These are phyloP conservation scores for Kwoniella bestiolae DNA, from an alignment of 768 basidiomycete genomes.

Conservation along the genomic window DNA sequence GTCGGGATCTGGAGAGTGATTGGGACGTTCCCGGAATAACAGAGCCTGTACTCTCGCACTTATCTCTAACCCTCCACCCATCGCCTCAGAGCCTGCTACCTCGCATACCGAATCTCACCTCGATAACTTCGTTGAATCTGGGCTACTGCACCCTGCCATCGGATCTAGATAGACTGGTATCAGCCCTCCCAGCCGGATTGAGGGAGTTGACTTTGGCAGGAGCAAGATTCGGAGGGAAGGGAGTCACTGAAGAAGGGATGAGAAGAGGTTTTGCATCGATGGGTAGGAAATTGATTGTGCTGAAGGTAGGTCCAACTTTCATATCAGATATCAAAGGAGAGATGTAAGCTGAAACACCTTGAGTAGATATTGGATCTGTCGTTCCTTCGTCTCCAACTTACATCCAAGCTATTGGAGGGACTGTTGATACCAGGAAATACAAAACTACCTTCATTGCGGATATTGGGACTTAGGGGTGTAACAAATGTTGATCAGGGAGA, in stretches of 20 bases:
- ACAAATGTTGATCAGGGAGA: not conserved
- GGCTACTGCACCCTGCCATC: conserved; percentile 27
- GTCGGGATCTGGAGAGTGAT: not conserved
- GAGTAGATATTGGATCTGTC: conserved; percentile 31
- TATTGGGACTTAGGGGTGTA: conserved; percentile 22
- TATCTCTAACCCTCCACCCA: conserved; percentile 37
- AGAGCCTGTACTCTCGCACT: conserved; percentile 24
- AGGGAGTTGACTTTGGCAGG: conserved; percentile 35
- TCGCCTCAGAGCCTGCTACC: conserved; percentile 29
- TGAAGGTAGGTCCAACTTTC: conserved; percentile 21
- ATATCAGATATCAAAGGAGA: not conserved
- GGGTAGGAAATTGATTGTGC: conserved; percentile 35
- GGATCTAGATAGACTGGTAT: conserved; percentile 32
- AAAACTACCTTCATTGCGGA: conserved; percentile 19
- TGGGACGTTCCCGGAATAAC: conserved; percentile 13
- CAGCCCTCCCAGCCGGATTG: conserved; percentile 24
- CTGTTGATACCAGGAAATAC: conserved; percentile 14
- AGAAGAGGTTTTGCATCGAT: conserved; percentile 27
- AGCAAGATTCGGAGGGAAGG: not conserved
- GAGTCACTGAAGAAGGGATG: not conserved
- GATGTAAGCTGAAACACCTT: not conserved
- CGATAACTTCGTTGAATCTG: conserved; percentile 40
- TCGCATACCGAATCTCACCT: conserved; percentile 14
- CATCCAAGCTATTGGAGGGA: not conserved
- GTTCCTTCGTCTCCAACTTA: conserved; percentile 14